Evolutionary conservation across 192 early-diverging fungal genomes (phyloP), one percentile per base, ranked within the genome.

Genomic region (Oehlia diaphana): DNA sequence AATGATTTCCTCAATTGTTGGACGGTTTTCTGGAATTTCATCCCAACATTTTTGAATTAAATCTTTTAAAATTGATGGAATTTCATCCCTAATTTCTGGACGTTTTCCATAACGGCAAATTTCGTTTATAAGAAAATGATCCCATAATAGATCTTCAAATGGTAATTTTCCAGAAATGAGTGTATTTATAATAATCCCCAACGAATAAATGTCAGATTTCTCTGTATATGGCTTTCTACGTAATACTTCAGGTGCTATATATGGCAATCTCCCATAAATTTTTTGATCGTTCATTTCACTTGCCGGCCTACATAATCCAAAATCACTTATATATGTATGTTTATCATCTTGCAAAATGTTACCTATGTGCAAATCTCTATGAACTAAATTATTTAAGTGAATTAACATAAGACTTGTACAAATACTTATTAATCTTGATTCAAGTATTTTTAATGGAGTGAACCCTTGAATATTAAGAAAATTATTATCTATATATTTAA

Each of bases 121-220:
- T 39, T 70, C 31, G 42, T 16, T 70, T 5, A 33, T 14, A 21
- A 70, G 35, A 70, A 33, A 16, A 19, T 16, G 19, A 70, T 70
- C 31, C 42, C 10, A 70, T 33, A 37, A 21, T 31, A 13, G 21
- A 33, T 33, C 68, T 2, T 42, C 21, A 42, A 70, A 42, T 39
- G 35, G 68, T 70, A 13, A 13, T 7, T 31, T 42, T 39, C 68
- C 68, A 37, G 68, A 12, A 39, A 33, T 42, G 9, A 70, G 33
- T 42, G 19, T 9, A 21, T n/a, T 21, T 9, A 70, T 70, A 37
- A 70, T 19, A 13, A 70, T 33, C 4, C 68, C 68, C 23, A 70
- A 70, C 23, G 26, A 9, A 70, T 70, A 70, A 31, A 70, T 70
- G 9, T 70, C 68, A 19, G 68, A n/a, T 33, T 63, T n/a, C n/a